phyloP scores from a whole-genome alignment of 176 grass and related monocot species.

The Elymus sibiricus region DNA sequence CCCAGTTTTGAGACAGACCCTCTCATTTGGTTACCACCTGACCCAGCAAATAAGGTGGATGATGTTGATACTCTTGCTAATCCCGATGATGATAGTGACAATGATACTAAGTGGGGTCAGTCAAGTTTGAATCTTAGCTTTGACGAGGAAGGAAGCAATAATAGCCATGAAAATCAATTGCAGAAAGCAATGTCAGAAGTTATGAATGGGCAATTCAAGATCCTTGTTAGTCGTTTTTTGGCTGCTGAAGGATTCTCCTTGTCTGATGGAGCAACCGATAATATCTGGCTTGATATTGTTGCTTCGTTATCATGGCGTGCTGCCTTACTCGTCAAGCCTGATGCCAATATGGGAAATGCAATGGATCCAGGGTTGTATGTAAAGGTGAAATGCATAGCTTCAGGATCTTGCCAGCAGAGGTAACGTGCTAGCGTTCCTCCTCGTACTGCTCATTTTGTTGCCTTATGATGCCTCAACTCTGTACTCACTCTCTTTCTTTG shows the following conservation, averaged over 20 bases:
- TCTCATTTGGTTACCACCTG: conserved; percentile 71
- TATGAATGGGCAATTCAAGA: conserved; percentile 91
- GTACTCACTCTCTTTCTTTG: conserved; percentile 28
- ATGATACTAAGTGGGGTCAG: conserved; percentile 34
- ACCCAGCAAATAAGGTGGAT: conserved; percentile 63
- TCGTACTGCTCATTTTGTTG: background rate
- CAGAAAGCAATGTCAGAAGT: conserved; percentile 84
- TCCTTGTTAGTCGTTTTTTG: conserved; percentile 72
- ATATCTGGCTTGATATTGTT: conserved; percentile 78
- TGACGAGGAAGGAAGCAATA: conserved; percentile 22
- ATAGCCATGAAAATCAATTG: conserved; percentile 48
- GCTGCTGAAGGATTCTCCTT: conserved; percentile 67
- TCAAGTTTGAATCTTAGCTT: conserved; percentile 47
- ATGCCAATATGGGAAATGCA: conserved; percentile 74
- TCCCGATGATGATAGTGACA: conserved; percentile 46
- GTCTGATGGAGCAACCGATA: conserved; percentile 29
- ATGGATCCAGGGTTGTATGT: conserved; percentile 95
- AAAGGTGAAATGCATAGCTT: conserved; percentile 88
- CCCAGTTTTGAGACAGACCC: conserved; percentile 61
- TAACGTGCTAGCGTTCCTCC: conserved; percentile 27
- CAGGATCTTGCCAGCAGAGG: conserved; percentile 70
- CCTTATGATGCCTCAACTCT: conserved; percentile 1
- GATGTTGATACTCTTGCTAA: conserved; percentile 43
- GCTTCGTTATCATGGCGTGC: conserved; percentile 81
- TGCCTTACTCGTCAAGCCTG: conserved; percentile 75